These are phyloP conservation scores for Odontarrhena argentea DNA, from an alignment of 345 rosid species.

Conservation along the genomic window DNA sequence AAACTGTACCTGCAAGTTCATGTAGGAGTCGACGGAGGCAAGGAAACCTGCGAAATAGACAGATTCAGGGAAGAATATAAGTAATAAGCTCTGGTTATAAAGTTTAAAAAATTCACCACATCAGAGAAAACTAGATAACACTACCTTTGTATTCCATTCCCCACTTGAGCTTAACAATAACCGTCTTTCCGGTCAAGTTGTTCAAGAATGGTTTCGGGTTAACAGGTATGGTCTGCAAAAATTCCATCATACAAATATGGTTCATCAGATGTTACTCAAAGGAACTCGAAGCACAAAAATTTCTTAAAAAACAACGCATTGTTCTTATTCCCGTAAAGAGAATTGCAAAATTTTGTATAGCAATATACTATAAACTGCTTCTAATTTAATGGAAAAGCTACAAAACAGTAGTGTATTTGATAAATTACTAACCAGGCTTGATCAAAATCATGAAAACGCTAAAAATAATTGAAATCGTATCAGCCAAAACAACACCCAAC, in stretches of 20 bases:
- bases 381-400: neutral
- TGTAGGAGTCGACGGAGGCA: constrained; percentile 93
- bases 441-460: neutral
- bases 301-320: neutral
- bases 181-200: constrained; percentile 85
- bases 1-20: constrained; percentile 80
- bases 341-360: too few species aligned
- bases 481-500: neutral
- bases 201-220: constrained; percentile 91
- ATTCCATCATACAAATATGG: neutral
- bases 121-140: neutral
- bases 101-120: neutral
- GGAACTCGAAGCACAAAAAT: neutral
- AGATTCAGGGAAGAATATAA: constrained; percentile 5
- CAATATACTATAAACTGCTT: neutral
- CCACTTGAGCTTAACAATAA: constrained; percentile 87
- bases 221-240: constrained; percentile 75
- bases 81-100: neutral
- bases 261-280: neutral
- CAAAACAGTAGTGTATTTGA: neutral
- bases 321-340: neutral
- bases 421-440: neutral
- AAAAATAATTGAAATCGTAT: neutral
- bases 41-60: constrained; percentile 63
- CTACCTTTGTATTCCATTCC: constrained; percentile 94